Conservation (phyloP, 169 alveolate species). For the Ichthyophthirius multifiliis region DNA sequence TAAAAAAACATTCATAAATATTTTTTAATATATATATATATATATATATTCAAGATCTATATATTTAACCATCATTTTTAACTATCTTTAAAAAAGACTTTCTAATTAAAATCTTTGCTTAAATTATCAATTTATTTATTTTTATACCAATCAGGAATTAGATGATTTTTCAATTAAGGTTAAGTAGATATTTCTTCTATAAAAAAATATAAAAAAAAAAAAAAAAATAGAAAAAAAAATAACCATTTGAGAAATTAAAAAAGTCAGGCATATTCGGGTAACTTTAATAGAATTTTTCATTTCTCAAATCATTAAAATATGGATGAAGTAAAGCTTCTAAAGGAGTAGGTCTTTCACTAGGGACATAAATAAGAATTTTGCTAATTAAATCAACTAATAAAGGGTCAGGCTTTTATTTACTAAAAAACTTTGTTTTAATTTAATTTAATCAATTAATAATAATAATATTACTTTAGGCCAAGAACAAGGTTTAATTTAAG, state of each 20-base stretch:
- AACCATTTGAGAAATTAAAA: conserved; percentile 64
- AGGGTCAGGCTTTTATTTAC: conserved; percentile 52
- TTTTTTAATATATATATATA: no score
- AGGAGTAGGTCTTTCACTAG: conserved; percentile 54
- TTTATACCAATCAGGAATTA: conserved; percentile 28
- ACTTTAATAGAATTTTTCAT: conserved; percentile 14
- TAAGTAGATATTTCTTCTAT: conserved; percentile 20
- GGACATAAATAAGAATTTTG: conserved; percentile 58
- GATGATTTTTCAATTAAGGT: background rate
- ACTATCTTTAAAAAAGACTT: no score
- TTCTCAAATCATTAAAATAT: conserved; percentile 91
- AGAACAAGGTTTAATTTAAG: conserved; percentile 65
- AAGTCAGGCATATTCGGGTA: conserved; percentile 62
- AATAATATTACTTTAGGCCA: conserved; percentile 62
- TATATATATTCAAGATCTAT: no score
- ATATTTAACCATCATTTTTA: no score
- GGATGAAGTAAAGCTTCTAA: conserved; percentile 92
- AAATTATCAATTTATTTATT: background rate
- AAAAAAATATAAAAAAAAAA: background rate
- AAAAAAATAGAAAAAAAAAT: no score
- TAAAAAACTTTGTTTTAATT: conserved; percentile 17
- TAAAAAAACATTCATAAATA: no score
- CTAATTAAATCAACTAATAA: conserved; percentile 50
- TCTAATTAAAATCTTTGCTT: background rate
- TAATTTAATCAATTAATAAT: background rate